phyloP scores from a whole-genome alignment of 139 green algal genomes.

The Pseudopediastrum boryanum region DNA sequence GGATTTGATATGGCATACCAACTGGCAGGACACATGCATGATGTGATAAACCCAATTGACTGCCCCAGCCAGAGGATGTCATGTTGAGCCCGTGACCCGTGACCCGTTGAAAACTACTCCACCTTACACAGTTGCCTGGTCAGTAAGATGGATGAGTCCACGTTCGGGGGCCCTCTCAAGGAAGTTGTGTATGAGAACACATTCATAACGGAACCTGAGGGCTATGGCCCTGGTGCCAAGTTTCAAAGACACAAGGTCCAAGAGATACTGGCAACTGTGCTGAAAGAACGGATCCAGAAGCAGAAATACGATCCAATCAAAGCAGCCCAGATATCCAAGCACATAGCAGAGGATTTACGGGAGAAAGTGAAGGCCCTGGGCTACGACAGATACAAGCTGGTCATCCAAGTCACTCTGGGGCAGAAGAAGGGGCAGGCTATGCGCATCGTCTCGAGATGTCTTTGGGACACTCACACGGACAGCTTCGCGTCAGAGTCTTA shows the following conservation, averaged over 20 bases:
- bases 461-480: conserved; percentile 85
- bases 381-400: conserved; percentile 68
- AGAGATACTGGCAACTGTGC: conserved; percentile 63
- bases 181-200: conserved; percentile 85
- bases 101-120: too few species aligned
- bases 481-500: conserved; percentile 77
- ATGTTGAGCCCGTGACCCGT: too few species aligned
- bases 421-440: conserved; percentile 86
- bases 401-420: conserved; percentile 73
- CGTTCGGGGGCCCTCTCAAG: conserved; percentile 44
- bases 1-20: too few species aligned
- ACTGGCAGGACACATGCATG: too few species aligned
- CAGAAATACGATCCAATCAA: conserved; percentile 88
- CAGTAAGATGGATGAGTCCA: too few species aligned
- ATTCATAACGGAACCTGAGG: conserved; percentile 70
- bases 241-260: conserved; percentile 70
- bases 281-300: conserved; percentile 75
- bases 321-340: conserved; percentile 73
- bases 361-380: conserved; percentile 83
- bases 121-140: too few species aligned
- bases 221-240: conserved; percentile 58
- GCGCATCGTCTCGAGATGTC: conserved; percentile 78
- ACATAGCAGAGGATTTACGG: conserved; percentile 74
- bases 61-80: too few species aligned
- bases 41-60: too few species aligned